Evolutionary conservation across 345 rosid genomes (phyloP).

Genomic region (Arabidopsis thaliana): TAIR10.1 NC_003076.8:26710001-26710500

Average conservation of each 20-base stretch:
- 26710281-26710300: not conserved
- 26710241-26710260: not conserved
- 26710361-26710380: constrained; percentile 19
- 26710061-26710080: constrained; percentile 35
- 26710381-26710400: not conserved
- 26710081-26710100: constrained; percentile 41
- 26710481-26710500: constrained; percentile 39
- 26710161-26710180: not conserved
- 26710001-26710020: constrained; percentile 18
- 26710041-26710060: constrained; percentile 35
- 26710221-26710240: not conserved
- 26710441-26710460: constrained; percentile 46
- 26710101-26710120: constrained; percentile 34
- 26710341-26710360: constrained; percentile 41
- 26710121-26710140: constrained; percentile 37
- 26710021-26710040: not conserved
- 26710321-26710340: not conserved
- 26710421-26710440: constrained; percentile 40
- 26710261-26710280: not conserved
- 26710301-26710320: constrained; percentile 13
- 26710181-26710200: not conserved
- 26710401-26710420: not conserved
- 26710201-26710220: constrained; percentile 2
- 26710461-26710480: constrained; percentile 38
- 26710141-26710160: constrained; percentile 27